Evolutionary conservation across 768 basidiomycete species (phyloP), one percentile per base, ranked within the genome.

Genomic region (Fibroporia radiculosa): DNA sequence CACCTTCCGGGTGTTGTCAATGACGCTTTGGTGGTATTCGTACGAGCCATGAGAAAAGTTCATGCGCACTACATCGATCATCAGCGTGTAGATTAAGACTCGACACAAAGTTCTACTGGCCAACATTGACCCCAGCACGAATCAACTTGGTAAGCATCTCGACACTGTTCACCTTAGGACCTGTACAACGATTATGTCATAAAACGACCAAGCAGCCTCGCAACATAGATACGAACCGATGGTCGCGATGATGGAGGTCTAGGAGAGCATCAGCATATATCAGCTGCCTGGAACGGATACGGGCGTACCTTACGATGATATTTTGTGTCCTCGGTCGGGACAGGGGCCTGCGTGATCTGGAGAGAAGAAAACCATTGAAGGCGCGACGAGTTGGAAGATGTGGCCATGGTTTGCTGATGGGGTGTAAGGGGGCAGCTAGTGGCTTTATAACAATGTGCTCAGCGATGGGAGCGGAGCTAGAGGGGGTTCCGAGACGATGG

Each of bases 11-110:
- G 92, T 86, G 74, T 98, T 98, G 72, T 98, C 93, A 62, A 99
- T 92, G 55, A 98, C 96, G 53, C 89, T 93, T 71, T 99, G 93
- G 70, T 98, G 96, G 65, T 95, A 98, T 58, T 93, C 92, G 67
- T 99, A 93, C 45, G 84, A 85, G 37, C 96, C 96, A 80, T 99
- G 96, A 44, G 95, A 98, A 66, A 98, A 99, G 77, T 99, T 99
- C 96, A 99, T 98, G 68, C 96, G 93, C 52, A 99, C 96, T 97
- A 44, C 13, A 56, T 24, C 34, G n/a, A n/a, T n/a, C n/a, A n/a
- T n/a, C n/a, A n/a, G 44, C 32, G 45, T 44, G 29, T 29, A 42
- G 26, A 29, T 8, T 7, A 36, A 25, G 10, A 8, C 13, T 6
- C 10, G 22, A 34, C 26, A n/a, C 16, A 14, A 3, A 24, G 31